These are phyloP conservation scores for Aureobasidium leucospermi DNA, from an alignment of 2,329 filamentous ascomycete genomes.

Conservation along the genomic window DNA sequence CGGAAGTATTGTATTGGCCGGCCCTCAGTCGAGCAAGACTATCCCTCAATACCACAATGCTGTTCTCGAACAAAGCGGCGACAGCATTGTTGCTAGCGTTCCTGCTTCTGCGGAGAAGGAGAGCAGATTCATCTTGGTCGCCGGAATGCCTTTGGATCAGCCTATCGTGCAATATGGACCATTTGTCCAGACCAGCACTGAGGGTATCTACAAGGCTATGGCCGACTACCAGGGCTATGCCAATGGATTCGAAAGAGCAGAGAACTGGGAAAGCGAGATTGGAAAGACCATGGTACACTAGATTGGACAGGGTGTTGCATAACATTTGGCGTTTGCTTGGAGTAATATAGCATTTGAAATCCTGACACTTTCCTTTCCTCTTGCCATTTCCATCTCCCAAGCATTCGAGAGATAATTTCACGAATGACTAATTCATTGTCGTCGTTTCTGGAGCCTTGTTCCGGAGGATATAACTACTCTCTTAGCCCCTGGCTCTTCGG, in stretches of 20 bases:
- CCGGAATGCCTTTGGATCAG: conserved; percentile 73
- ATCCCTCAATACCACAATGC: conserved; percentile 77
- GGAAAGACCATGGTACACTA: conserved; percentile 59
- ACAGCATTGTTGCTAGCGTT: conserved; percentile 65
- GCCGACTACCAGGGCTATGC: conserved; percentile 63
- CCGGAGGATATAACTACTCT: too few relatives aligned
- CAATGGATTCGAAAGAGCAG: conserved; percentile 75
- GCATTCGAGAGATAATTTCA: too few relatives aligned
- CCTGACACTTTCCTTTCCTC: too few relatives aligned
- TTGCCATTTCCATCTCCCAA: too few relatives aligned
- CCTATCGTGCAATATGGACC: conserved; percentile 77
- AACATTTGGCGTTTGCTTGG: too few relatives aligned
- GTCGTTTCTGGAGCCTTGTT: too few relatives aligned
- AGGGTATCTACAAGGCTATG: conserved; percentile 69
- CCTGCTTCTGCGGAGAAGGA: conserved; percentile 55
- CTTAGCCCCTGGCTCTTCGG: too few relatives aligned
- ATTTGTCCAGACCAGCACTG: conserved; percentile 67
- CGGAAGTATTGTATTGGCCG: conserved; percentile 58
- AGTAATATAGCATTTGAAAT: too few relatives aligned
- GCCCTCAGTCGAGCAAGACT: conserved; percentile 39
- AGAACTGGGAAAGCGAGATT: conserved; percentile 79
- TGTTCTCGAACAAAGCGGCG: conserved; percentile 74
- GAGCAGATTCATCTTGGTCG: conserved; percentile 61
- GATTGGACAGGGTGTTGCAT: too few relatives aligned
- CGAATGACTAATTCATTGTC: too few relatives aligned